These are phyloP conservation scores for Apium graveolens DNA, from an alignment of 129 eudicot genomes.

Conservation along the genomic window DNA sequence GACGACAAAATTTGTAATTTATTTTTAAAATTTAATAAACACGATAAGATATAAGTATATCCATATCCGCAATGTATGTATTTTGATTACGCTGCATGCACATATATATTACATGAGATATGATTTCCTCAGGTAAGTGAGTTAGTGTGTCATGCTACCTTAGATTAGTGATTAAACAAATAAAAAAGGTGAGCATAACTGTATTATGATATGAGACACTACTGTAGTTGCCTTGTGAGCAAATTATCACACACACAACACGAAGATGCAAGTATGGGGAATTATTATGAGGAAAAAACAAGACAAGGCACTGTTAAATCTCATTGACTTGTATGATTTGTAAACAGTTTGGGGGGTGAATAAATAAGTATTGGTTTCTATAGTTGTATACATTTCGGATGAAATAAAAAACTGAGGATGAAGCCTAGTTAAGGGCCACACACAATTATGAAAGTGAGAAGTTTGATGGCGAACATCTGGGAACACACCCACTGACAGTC, in stretches of 20 bases:
- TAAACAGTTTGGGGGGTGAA: not conserved
- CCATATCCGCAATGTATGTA: too few species aligned
- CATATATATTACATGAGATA: too few species aligned
- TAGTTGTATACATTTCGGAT: not conserved
- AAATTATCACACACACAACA: not conserved
- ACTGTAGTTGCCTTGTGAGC: not conserved
- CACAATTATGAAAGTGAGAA: not conserved
- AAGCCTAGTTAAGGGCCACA: constrained; percentile 9
- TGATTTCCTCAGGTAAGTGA: too few species aligned
- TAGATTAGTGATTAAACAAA: not conserved
- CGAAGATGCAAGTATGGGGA: not conserved
- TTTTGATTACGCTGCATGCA: too few species aligned
- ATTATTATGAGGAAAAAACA: constrained; percentile 3
- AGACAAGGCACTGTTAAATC: not conserved
- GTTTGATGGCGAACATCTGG: constrained; percentile 1
- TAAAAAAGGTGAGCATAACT: not conserved
- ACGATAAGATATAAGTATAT: too few species aligned
- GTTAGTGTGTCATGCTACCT: too few species aligned
- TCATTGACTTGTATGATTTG: constrained; percentile 4
- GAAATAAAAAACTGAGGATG: not conserved
- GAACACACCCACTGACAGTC: constrained; percentile 8
- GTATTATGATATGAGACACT: not conserved
- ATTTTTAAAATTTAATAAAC: too few species aligned
- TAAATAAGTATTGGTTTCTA: not conserved
- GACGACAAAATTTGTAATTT: too few species aligned